Conservation (phyloP, 2,329 filamentous ascomycete species). For the Intubia oerlemansii region DNA sequence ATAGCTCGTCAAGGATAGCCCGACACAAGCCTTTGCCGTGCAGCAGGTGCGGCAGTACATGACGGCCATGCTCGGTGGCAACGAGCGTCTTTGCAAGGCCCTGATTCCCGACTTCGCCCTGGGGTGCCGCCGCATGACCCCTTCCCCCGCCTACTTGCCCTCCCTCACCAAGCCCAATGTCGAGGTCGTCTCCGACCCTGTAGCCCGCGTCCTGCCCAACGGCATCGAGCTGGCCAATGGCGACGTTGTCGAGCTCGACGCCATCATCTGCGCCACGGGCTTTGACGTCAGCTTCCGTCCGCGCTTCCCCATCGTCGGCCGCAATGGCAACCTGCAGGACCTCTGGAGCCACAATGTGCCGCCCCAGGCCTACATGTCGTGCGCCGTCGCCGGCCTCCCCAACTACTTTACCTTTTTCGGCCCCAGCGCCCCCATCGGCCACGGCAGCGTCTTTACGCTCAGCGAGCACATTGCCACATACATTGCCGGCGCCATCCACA, state of each 20-base stretch:
- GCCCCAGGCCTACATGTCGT: constrained; percentile 27
- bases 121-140: constrained; percentile 27
- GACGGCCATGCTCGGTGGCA: constrained; percentile 22
- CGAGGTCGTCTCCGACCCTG: constrained; percentile 22
- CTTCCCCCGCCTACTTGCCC: constrained; percentile 26
- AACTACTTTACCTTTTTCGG: constrained; percentile 35
- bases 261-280: constrained; percentile 14
- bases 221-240: constrained; percentile 26
- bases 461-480: constrained; percentile 29
- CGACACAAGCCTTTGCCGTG: constrained; percentile 19
- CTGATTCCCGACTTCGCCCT: constrained; percentile 28
- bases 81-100: constrained; percentile 26
- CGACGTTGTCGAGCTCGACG: constrained; percentile 28
- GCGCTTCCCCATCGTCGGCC: constrained; percentile 2
- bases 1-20: constrained; percentile 19
- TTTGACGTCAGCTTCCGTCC: constrained; percentile 2
- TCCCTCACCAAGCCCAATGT: constrained; percentile 24
- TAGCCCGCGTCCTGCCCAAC: constrained; percentile 23
- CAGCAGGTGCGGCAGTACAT: constrained; percentile 23
- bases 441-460: constrained; percentile 28
- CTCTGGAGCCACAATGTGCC: constrained; percentile 21
- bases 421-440: constrained; percentile 27
- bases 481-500: constrained; percentile 24
- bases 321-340: constrained; percentile 22
- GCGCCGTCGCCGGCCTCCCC: constrained; percentile 27